Conservation (phyloP, 805 yeast genomes). For the Lachancea mirantina region DNA sequence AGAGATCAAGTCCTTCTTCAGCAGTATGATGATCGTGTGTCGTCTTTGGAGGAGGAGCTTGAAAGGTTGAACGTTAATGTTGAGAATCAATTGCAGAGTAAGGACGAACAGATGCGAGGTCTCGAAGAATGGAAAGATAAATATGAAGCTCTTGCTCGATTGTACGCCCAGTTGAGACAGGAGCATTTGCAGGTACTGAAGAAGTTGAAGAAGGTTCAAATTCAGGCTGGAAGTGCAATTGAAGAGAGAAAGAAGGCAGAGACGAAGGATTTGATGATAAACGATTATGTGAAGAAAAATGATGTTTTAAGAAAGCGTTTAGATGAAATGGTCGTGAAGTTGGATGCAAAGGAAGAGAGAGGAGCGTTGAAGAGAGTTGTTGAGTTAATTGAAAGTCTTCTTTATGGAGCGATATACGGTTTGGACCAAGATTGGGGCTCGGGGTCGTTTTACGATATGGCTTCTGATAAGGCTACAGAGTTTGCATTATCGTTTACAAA, state of each 20-base stretch:
- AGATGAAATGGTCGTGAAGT: neutral
- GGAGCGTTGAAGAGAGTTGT: neutral
- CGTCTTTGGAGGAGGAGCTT: slow-evolving; percentile 70
- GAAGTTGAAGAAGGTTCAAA: slow-evolving; percentile 73
- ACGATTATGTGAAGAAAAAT: neutral
- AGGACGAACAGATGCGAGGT: slow-evolving; percentile 61
- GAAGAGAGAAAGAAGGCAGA: slow-evolving; percentile 34
- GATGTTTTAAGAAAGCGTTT: too few species aligned
- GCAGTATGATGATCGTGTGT: slow-evolving; percentile 82
- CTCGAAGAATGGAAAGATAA: slow-evolving; percentile 85
- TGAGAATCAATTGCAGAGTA: slow-evolving; percentile 63
- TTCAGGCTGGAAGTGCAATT: slow-evolving; percentile 82
- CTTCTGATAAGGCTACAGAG: slow-evolving; percentile 65
- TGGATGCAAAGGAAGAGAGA: neutral
- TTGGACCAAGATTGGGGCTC: too few species aligned
- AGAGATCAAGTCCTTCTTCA: slow-evolving; percentile 76
- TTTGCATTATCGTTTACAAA: slow-evolving; percentile 73
- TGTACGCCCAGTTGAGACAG: slow-evolving; percentile 85
- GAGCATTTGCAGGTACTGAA: slow-evolving; percentile 78
- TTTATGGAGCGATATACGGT: slow-evolving; percentile 47
- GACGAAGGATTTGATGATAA: neutral
- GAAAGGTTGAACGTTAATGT: slow-evolving; percentile 54
- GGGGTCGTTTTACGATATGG: slow-evolving; percentile 45
- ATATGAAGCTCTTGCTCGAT: slow-evolving; percentile 81
- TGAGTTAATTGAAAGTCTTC: slow-evolving; percentile 35